Percentiles rank a stretch among this genome's conserved stretches.
phyloP scores from a whole-genome alignment of 2,329 filamentous ascomycete genomes.

The Xylaria sp. region DNA sequence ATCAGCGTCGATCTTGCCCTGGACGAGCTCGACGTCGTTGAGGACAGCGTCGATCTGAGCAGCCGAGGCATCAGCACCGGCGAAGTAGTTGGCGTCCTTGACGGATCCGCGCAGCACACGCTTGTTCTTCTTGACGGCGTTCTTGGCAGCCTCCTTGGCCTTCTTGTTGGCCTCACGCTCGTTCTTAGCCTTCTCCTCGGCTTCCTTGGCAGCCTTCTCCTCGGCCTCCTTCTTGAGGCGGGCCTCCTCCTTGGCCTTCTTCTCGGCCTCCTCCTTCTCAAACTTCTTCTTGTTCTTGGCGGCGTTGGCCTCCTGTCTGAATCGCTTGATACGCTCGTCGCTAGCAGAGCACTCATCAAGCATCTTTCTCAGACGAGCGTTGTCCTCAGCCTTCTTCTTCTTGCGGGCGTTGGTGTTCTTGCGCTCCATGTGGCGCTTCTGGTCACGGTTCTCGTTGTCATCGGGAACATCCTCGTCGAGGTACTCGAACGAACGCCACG shows the following conservation, averaged over 20 bases:
- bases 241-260: constrained; percentile 80
- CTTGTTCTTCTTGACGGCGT: constrained; percentile 99
- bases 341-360: constrained; percentile 79
- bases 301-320: constrained; percentile 85
- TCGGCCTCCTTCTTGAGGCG: constrained; percentile 78
- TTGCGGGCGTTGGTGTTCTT: constrained; percentile 97
- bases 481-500: constrained; percentile 96
- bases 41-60: constrained; percentile 77
- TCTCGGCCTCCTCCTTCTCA: constrained; percentile 87
- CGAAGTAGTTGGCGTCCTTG: constrained; percentile 98
- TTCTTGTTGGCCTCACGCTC: constrained; percentile 85
- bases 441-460: constrained; percentile 97
- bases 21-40: constrained; percentile 77
- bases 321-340: constrained; percentile 96
- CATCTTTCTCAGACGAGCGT: constrained; percentile 78
- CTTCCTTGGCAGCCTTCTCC: constrained; percentile 71
- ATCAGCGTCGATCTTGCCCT: constrained; percentile 83
- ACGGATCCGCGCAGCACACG: constrained; percentile 87
- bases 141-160: constrained; percentile 97
- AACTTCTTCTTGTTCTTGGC: constrained; percentile 93
- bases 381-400: constrained; percentile 99
- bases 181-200: constrained; percentile 79
- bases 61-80: constrained; percentile 62
- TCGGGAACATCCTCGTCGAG: constrained; percentile 98
- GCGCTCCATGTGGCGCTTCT: constrained; percentile 96